phyloP scores from a whole-genome alignment of 164 flowering plant genomes.

The Protea cynaroides region DNA sequence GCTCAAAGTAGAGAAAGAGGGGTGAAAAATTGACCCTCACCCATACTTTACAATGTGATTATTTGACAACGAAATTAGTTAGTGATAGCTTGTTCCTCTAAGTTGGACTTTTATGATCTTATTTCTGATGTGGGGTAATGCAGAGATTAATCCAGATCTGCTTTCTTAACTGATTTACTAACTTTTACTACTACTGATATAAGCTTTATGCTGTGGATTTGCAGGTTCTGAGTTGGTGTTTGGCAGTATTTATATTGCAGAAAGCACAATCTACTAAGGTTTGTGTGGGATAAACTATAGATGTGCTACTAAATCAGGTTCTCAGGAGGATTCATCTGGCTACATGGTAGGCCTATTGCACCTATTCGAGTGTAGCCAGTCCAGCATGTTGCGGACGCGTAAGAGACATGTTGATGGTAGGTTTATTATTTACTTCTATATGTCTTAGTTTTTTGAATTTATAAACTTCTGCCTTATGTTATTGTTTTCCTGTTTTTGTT shows the following conservation, averaged over 20 bases:
- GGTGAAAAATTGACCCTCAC: no score
- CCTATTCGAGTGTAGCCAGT: slow-evolving; percentile 44
- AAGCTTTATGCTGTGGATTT: slow-evolving; percentile 1
- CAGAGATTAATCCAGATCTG: not conserved
- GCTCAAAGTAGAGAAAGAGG: not conserved
- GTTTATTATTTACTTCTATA: slow-evolving; percentile 10
- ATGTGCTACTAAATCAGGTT: slow-evolving; percentile 3
- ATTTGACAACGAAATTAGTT: not conserved
- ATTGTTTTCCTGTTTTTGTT: not conserved
- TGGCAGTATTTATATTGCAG: not conserved
- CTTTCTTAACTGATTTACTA: not conserved
- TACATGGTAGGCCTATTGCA: slow-evolving; percentile 62
- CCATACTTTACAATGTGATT: no score
- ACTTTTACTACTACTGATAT: not conserved
- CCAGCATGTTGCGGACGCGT: slow-evolving; percentile 38
- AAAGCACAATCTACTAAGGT: not conserved
- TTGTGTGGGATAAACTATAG: slow-evolving; percentile 13
- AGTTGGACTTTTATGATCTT: not conserved
- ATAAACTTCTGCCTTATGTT: not conserved
- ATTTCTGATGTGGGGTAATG: not conserved
- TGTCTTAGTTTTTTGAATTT: no score
- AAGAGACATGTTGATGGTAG: slow-evolving; percentile 51
- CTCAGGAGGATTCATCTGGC: slow-evolving; percentile 16
- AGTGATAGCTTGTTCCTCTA: not conserved
- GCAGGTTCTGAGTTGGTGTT: slow-evolving; percentile 9